Percentiles rank a stretch among this genome's conserved stretches.
These are phyloP conservation scores for Myriangium duriaei DNA, from an alignment of 2,329 filamentous ascomycete genomes.

Conservation along the genomic window DNA sequence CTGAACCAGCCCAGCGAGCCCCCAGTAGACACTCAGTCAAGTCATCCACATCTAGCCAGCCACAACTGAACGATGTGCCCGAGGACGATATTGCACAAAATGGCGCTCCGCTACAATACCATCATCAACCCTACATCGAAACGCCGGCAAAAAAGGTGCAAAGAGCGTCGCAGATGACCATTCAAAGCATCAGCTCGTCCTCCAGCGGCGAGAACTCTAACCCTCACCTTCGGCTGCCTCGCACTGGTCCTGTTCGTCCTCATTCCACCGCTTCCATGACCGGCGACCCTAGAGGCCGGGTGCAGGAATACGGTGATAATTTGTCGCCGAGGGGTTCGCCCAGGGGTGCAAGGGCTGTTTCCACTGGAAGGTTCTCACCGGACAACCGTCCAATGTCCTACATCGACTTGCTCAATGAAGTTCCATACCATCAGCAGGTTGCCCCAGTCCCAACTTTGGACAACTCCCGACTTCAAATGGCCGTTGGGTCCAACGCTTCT, in stretches of 20 bases:
- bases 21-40: conserved; percentile 8
- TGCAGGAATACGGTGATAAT: conserved; percentile 32
- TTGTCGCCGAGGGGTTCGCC: conserved; percentile 27
- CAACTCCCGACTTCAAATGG: conserved; percentile 66
- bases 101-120: conserved; percentile 35
- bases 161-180: conserved; percentile 20
- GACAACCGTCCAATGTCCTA: conserved; percentile 47
- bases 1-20: conserved; percentile 3
- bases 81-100: conserved; percentile 21
- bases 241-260: conserved; percentile 53
- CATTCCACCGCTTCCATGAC: conserved; percentile 63
- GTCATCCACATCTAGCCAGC: conserved; percentile 7
- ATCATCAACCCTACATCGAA: conserved; percentile 36
- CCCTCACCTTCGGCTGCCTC: conserved; percentile 27
- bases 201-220: conserved; percentile 16
- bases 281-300: conserved; percentile 58
- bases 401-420: conserved; percentile 46
- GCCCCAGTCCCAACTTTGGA: conserved; percentile 55
- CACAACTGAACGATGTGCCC: conserved; percentile 9
- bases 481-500: conserved; percentile 80
- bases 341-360: conserved; percentile 34
- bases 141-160: conserved; percentile 18
- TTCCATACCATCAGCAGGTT: conserved; percentile 69
- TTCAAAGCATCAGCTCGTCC: conserved; percentile 20
- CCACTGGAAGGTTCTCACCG: conserved; percentile 42